These are phyloP conservation scores for Starmerella kuoi DNA, from an alignment of 805 yeast species.

Conservation along the genomic window DNA sequence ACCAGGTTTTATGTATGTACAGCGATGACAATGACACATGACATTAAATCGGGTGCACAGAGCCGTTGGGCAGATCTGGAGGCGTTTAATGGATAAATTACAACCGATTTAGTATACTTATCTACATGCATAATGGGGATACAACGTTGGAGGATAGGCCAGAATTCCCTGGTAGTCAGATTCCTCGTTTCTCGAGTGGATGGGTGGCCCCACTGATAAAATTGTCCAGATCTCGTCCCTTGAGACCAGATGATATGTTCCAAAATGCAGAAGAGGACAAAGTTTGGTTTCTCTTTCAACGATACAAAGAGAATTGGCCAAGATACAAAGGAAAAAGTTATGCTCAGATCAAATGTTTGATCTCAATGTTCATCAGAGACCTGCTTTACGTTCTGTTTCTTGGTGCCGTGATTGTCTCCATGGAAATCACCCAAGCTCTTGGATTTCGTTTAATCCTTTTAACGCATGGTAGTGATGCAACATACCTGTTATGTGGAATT, in stretches of 20 bases:
- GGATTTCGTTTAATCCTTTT: neutral
- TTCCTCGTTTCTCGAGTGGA: neutral
- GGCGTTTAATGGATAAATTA: too few species aligned
- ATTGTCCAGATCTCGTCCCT: neutral
- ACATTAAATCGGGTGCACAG: too few species aligned
- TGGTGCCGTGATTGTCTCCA: neutral
- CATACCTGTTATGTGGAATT: neutral
- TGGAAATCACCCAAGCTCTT: neutral
- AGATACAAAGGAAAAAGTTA: neutral
- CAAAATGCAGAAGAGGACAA: neutral
- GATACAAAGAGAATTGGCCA: neutral
- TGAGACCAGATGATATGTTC: constrained; percentile 1
- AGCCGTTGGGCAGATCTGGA: too few species aligned
- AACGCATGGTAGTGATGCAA: neutral
- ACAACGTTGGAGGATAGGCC: constrained; percentile 18
- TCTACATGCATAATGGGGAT: neutral
- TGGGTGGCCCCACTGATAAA: constrained; percentile 4
- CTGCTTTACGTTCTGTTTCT: constrained; percentile 7
- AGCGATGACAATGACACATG: too few species aligned
- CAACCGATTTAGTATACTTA: too few species aligned
- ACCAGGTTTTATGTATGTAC: too few species aligned
- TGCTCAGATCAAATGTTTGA: constrained; percentile 4
- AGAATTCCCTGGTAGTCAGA: neutral
- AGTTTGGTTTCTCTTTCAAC: constrained; percentile 1
- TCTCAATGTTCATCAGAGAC: constrained; percentile 4